Conservation (phyloP, 2,329 filamentous ascomycete species). For the Claviceps spartinae region DNA sequence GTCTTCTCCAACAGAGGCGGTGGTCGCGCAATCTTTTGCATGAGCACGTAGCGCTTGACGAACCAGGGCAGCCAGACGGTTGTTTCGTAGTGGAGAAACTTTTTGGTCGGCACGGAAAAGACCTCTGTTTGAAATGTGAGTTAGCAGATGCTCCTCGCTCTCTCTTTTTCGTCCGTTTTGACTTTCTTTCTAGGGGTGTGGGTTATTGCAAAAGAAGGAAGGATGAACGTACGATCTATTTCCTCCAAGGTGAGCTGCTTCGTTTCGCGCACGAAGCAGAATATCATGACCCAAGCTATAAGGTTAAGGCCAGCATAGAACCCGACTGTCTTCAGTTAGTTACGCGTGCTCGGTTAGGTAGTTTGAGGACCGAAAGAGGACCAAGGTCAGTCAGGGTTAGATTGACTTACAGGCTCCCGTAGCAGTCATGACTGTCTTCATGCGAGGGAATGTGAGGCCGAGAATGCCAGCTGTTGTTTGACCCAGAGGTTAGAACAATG, state of each 20-base stretch:
- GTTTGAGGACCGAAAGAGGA: too few species aligned
- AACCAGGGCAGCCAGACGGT: constrained; percentile 23
- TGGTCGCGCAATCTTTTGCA: constrained; percentile 19
- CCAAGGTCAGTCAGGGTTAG: too few species aligned
- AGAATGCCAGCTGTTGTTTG: constrained; percentile 4
- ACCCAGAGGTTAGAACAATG: background rate
- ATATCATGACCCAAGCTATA: constrained; percentile 31
- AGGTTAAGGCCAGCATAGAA: constrained; percentile 34
- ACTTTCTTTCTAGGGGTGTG: background rate
- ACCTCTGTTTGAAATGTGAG: constrained; percentile 12
- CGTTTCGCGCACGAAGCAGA: constrained; percentile 34
- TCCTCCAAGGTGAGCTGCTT: constrained; percentile 35
- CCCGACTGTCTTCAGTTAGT: constrained; percentile 11
- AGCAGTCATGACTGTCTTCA: constrained; percentile 19
- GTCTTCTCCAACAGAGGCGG: constrained; percentile 15
- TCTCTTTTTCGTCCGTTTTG: background rate
- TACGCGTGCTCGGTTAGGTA: too few species aligned
- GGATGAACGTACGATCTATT: constrained; percentile 12
- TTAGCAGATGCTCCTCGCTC: background rate
- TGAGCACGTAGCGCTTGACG: constrained; percentile 23
- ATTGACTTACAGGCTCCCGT: constrained; percentile 17
- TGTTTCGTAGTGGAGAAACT: constrained; percentile 19
- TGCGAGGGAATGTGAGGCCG: constrained; percentile 37
- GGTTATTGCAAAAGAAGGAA: background rate
- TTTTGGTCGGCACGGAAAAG: constrained; percentile 18